Conservation (phyloP, 352 stramenopile species). For the Pythium apleroticum region DNA sequence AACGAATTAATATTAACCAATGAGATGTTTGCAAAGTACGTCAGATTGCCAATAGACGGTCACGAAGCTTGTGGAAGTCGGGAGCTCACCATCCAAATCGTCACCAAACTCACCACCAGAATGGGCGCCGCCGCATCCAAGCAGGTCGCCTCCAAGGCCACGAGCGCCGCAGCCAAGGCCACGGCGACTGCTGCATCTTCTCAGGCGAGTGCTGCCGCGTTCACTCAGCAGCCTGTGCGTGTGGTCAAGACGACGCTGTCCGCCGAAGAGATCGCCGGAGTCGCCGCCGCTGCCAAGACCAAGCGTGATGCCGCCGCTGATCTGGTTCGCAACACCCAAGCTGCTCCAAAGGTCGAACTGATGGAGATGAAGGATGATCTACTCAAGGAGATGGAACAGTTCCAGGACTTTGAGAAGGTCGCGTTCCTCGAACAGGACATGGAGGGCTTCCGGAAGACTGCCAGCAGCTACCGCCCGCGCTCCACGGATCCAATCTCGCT, state of each 20-base stretch:
- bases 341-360: conserved; percentile 29
- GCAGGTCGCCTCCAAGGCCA: conserved; percentile 11
- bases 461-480: conserved; percentile 56
- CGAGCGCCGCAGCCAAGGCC: conserved; percentile 16
- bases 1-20: neutral
- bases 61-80: conserved; percentile 5
- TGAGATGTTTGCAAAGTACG: neutral
- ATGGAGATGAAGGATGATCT: conserved; percentile 61
- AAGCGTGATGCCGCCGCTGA: conserved; percentile 9
- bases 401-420: conserved; percentile 61
- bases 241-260: conserved; percentile 22
- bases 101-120: conserved; percentile 27
- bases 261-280: conserved; percentile 13
- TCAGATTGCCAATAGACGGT: neutral
- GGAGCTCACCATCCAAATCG: conserved; percentile 1
- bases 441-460: conserved; percentile 54
- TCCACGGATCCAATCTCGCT: conserved; percentile 44
- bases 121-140: conserved; percentile 28
- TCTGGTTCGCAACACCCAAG: conserved; percentile 16
- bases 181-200: neutral
- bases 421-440: conserved; percentile 44
- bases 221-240: conserved; percentile 4
- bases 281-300: conserved; percentile 2
- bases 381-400: conserved; percentile 45
- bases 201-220: neutral